Conservation (phyloP, 2,329 filamentous ascomycete genomes). For the Coniella vitis region DNA sequence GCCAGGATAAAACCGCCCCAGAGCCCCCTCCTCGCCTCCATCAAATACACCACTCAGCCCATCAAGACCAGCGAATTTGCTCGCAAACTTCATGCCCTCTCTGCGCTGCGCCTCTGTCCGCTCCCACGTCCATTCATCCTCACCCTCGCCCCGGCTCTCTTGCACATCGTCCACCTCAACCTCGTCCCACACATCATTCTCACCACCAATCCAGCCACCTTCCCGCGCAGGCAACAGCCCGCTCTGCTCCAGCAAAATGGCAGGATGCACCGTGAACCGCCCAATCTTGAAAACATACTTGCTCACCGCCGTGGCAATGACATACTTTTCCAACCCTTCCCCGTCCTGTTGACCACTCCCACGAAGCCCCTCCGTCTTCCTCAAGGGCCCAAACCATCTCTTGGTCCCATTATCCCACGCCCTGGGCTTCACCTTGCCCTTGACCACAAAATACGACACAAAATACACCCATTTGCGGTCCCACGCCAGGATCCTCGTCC, state of each 20-base stretch:
- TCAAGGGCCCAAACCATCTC: constrained; percentile 26
- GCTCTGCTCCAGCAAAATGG: constrained; percentile 63
- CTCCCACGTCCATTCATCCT: constrained; percentile 50
- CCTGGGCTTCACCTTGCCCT: constrained; percentile 49
- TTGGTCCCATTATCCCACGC: constrained; percentile 44
- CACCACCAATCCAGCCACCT: constrained; percentile 51
- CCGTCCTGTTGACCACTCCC: constrained; percentile 33
- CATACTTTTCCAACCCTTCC: constrained; percentile 50
- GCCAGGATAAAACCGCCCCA: constrained; percentile 36
- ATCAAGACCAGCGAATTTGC: constrained; percentile 52
- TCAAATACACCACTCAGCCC: constrained; percentile 45
- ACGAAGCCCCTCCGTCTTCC: constrained; percentile 24
- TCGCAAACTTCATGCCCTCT: constrained; percentile 47
- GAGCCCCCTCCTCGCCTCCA: constrained; percentile 43
- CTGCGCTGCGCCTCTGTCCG: constrained; percentile 48
- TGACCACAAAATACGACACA: constrained; percentile 65
- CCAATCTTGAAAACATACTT: constrained; percentile 83
- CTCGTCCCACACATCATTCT: constrained; percentile 31
- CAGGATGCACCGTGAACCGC: constrained; percentile 76
- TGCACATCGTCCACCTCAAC: constrained; percentile 24
- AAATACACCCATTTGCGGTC: constrained; percentile 79
- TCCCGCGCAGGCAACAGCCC: constrained; percentile 70
- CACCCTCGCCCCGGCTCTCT: constrained; percentile 28
- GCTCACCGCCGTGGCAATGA: constrained; percentile 65
- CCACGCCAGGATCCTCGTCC: constrained; percentile 64